phyloP scores from a whole-genome alignment of 2,329 filamentous ascomycete genomes.

The Penicillium sp. region DNA sequence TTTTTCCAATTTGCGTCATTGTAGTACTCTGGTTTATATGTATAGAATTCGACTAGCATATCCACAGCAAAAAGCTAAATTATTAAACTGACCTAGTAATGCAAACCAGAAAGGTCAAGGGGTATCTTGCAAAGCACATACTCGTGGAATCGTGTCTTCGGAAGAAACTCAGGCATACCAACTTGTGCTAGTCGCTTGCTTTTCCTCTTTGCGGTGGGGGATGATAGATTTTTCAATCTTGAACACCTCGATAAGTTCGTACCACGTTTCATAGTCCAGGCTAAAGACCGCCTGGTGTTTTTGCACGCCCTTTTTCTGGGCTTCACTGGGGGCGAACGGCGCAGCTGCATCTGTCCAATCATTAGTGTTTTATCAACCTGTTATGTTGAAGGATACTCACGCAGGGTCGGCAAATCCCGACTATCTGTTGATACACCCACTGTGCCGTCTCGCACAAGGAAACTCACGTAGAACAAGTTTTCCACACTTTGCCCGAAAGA shows the following conservation, averaged over 20 bases:
- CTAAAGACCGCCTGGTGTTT: constrained; percentile 85
- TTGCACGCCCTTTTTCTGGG: constrained; percentile 53
- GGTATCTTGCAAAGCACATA: constrained; percentile 16
- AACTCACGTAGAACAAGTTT: constrained; percentile 95
- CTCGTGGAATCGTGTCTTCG: neutral
- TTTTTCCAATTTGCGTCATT: neutral
- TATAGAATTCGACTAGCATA: neutral
- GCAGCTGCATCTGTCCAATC: constrained; percentile 42
- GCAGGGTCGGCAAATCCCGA: constrained; percentile 70
- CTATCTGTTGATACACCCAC: constrained; percentile 72
- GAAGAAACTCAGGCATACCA: constrained; percentile 59
- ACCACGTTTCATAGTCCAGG: constrained; percentile 82
- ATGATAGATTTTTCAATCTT: constrained; percentile 79
- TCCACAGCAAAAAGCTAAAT: neutral
- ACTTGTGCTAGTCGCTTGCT: constrained; percentile 52
- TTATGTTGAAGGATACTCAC: constrained; percentile 53
- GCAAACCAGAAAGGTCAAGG: constrained; percentile 4
- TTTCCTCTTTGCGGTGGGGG: constrained; percentile 66
- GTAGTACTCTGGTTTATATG: neutral
- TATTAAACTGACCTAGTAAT: neutral
- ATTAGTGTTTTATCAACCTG: constrained; percentile 9
- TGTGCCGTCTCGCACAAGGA: constrained; percentile 82
- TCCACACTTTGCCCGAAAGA: constrained; percentile 95
- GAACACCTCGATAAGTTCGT: constrained; percentile 71
- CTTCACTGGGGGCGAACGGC: constrained; percentile 49